Percentiles rank a stretch among this genome's conserved stretches.
phyloP scores from a whole-genome alignment of 352 stramenopile species.

The Peronospora farinosa region DNA sequence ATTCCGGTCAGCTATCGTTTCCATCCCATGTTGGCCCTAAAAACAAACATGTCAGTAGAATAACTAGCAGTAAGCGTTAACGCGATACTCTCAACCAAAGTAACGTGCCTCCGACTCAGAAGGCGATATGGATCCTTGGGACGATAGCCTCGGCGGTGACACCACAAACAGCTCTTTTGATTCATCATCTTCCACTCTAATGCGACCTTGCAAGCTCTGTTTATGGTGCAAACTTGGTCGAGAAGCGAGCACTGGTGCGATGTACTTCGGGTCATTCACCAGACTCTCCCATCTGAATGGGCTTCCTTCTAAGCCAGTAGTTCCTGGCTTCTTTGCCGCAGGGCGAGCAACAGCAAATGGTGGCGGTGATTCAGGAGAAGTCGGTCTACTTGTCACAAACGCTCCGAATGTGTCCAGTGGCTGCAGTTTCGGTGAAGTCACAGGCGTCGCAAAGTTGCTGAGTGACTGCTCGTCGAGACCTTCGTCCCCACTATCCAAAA shows the following conservation, averaged over 20 bases:
- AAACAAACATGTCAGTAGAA: constrained; percentile 3
- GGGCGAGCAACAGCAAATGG: constrained; percentile 51
- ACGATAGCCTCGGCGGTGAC: constrained; percentile 25
- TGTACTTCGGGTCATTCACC: constrained; percentile 55
- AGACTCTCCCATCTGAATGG: constrained; percentile 65
- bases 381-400: constrained; percentile 31
- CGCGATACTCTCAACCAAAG: background rate
- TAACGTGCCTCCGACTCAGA: constrained; percentile 21
- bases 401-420: constrained; percentile 51
- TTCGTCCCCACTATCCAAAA: constrained; percentile 30
- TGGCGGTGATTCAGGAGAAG: constrained; percentile 53
- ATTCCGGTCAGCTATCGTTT: constrained; percentile 30
- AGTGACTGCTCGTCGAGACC: constrained; percentile 47
- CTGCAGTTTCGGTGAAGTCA: constrained; percentile 51
- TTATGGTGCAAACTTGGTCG: constrained; percentile 34
- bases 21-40: constrained; percentile 13
- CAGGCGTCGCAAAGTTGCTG: constrained; percentile 52
- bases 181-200: constrained; percentile 44
- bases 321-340: constrained; percentile 10
- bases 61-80: background rate
- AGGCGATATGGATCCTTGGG: constrained; percentile 36
- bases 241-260: constrained; percentile 45
- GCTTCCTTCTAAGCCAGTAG: constrained; percentile 26
- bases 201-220: constrained; percentile 26
- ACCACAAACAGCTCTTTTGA: constrained; percentile 17